Base-by-base conservation (phyloP, 306 rosid species). In the Pyrus betulifolia region DNA sequence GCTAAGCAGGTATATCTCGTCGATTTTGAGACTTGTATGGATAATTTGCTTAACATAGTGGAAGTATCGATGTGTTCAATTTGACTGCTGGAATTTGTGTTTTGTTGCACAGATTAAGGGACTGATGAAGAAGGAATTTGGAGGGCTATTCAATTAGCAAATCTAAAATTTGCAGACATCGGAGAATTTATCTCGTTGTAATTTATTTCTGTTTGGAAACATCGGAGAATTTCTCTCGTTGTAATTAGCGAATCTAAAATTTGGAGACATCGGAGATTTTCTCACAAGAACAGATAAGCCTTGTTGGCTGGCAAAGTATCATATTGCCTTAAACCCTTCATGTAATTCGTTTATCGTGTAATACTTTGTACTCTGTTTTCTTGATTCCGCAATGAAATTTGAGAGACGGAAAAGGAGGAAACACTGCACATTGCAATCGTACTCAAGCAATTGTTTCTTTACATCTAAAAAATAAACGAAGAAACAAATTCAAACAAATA, bases 1-100 rank as follows among this genome's bases (percentile, higher is more conserved):
- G 92, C 84, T 13, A 95, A 92, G 79, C 96, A 90, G 96, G 98
- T 94, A 67, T 52, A 15, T 67, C 80, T 77, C 57, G 74, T 35
- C 70, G 17, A 8, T 44, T 60, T 59, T 31, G 38, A 42, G 25
- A 19, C n/a, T 21, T 28, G 33, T 8, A 18, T 17, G 9, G 6
- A 51, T 51, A 28, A 38, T 71, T 71, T 1, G 18, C 62, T 21
- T n/a, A n/a, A 21, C 11, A 1, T 57, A 57, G n/a, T 8, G 31
- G 27, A 25, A 4, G 4, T 3, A 11, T 11, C 22, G 0, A 31
- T 8, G 30, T 15, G n/a, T 51, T 42, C 12, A 35, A 19, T 0
- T 35, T 54, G 22, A 68, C 46, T n/a, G 8, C 22, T 9, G n/a
- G 25, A 54, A 38, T 57, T 57, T 55, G 11, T 74, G 70, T 23